phyloP scores from a whole-genome alignment of 345 rosid genomes.

The Eucalyptus dawsonii region DNA sequence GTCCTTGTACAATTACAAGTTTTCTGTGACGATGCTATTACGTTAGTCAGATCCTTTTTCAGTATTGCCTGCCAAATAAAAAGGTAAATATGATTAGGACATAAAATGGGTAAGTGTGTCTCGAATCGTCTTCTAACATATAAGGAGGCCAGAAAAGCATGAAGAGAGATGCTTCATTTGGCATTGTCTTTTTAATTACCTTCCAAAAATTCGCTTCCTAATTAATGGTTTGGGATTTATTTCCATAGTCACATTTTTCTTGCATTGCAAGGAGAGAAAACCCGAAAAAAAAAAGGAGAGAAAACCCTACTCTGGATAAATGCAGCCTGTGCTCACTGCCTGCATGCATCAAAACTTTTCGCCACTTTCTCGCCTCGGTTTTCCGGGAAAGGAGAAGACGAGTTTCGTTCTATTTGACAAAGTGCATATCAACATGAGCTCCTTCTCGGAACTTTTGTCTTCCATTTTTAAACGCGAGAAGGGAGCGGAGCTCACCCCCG shows the following conservation, averaged over 20 bases:
- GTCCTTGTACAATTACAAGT: no score
- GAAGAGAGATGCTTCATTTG: no score
- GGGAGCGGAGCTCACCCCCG: background rate
- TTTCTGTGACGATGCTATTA: no score
- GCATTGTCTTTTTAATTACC: no score
- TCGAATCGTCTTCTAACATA: rapidly evolving
- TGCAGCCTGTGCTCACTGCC: background rate
- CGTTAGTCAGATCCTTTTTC: no score
- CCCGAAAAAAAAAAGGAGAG: background rate
- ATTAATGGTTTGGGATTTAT: background rate
- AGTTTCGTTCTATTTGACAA: background rate
- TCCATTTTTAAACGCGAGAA: background rate
- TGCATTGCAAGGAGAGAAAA: background rate
- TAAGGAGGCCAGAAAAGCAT: no score
- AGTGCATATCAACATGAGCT: background rate
- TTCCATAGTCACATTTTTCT: background rate
- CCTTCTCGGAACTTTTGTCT: background rate
- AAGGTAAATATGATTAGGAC: no score
- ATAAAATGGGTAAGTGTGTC: no score
- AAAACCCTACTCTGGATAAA: background rate
- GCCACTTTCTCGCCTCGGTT: background rate
- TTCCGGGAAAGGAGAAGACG: background rate
- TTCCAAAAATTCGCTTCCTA: no score
- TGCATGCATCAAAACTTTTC: background rate
- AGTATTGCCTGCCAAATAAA: no score